Base-by-base conservation (phyloP, 257 asterid genomes). In the Schizonepeta tenuifolia region DNA sequence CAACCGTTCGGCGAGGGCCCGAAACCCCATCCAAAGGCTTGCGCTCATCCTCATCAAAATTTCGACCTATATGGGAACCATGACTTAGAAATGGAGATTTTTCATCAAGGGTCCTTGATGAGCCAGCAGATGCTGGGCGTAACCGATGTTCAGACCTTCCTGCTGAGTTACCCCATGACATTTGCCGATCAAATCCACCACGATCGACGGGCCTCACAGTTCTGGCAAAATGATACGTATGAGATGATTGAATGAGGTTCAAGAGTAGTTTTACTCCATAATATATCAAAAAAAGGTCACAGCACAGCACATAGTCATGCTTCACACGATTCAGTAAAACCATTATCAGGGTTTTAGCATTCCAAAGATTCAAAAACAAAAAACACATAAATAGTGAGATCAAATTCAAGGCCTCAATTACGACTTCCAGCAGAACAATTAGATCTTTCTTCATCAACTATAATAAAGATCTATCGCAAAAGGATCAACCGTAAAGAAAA, bases 21-120 rank as follows among this genome's bases (percentile, higher is more conserved):
- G 95, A 81, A 58, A 36, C 80, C 56, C 92, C 96, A 82, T 93
- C 97, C 74, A 93, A 70, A 13, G 98, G 98, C 86, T 86, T 93
- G 73, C 98, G 88, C 75, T 93, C 98, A 76, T 91, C 98, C 83
- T 93, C 98, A 36, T 93, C 98, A 53, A 93, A 93, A 83, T 91
- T 87, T 65, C 89, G 85, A 44, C 98, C 97, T 17, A 93, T 86
- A 54, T 71, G 81, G 7, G 84, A 72, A 63, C 72, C 84, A 35
- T 85, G 85, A 74, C 43, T 85, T 50, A 86, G 67, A 77, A 93
- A 89, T n/a, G 86, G 89, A 21, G 87, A 62, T 72, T 86, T 91
- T 35, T 89, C 98, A 55, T 91, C 97, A 49, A 85, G 87, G 80
- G 74, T 89, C 75, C 89, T 84, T 3, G 75, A 70, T 13, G 92